phyloP scores from a whole-genome alignment of 805 yeast species.

The Metschnikowia proteae region DNA sequence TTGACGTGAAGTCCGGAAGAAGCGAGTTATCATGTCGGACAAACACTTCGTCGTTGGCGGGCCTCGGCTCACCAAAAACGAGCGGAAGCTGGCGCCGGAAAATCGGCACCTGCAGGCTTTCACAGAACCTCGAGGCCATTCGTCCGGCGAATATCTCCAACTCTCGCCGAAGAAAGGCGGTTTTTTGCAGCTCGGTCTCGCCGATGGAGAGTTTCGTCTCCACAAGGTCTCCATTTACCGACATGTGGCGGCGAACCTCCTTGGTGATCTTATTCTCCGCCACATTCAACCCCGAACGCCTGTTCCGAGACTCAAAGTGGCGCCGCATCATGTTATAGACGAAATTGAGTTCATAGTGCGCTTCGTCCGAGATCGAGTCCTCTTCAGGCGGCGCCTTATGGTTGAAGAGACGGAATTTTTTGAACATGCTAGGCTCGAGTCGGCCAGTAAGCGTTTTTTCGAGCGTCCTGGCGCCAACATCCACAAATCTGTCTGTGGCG shows the following conservation, averaged over 20 bases:
- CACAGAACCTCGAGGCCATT: slow-evolving; percentile 23
- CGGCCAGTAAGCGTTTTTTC: slow-evolving; percentile 30
- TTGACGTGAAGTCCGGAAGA: slow-evolving; percentile 35
- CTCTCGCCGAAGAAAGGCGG: slow-evolving; percentile 26
- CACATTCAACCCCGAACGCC: slow-evolving; percentile 25
- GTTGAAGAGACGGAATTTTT: slow-evolving; percentile 24
- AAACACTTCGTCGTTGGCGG: slow-evolving; percentile 24
- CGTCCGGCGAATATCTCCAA: slow-evolving; percentile 24
- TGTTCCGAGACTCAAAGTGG: slow-evolving; percentile 31
- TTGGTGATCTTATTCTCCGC: slow-evolving; percentile 5
- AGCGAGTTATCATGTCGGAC: slow-evolving; percentile 34
- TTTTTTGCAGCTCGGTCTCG: slow-evolving; percentile 3
- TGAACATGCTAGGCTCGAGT: slow-evolving; percentile 16
- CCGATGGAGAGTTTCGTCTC: slow-evolving; percentile 2
- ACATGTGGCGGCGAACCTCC: neutral
- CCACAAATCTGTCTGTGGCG: slow-evolving; percentile 21
- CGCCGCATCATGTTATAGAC: slow-evolving; percentile 29
- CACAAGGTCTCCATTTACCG: slow-evolving; percentile 4
- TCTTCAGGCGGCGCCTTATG: slow-evolving; percentile 15
- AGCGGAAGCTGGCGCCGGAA: slow-evolving; percentile 16
- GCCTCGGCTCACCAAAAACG: neutral
- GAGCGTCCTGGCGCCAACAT: slow-evolving; percentile 20
- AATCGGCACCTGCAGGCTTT: slow-evolving; percentile 17
- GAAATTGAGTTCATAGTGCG: slow-evolving; percentile 30
- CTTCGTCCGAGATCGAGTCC: slow-evolving; percentile 19